Conservation (phyloP, 73 alveolate species). For the Tetrahymena elliotti region DNA sequence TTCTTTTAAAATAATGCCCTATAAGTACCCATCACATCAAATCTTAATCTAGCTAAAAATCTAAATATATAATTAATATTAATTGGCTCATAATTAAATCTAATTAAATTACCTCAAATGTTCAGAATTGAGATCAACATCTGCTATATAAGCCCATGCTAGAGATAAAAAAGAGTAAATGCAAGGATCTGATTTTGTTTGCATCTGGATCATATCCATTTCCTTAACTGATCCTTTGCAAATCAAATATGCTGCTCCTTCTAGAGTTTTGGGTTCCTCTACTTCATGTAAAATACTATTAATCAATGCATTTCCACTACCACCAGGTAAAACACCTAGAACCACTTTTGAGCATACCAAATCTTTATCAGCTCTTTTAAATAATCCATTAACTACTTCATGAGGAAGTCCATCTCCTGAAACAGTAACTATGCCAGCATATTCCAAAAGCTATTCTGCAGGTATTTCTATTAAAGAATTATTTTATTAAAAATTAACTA, state of each 20-base stretch:
- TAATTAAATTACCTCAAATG: not conserved
- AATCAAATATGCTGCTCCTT: constrained; percentile 19
- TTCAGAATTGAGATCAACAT: constrained; percentile 39
- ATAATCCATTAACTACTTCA: constrained; percentile 30
- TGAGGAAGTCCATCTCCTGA: constrained; percentile 48
- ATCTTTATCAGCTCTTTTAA: constrained; percentile 27
- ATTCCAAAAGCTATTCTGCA: not conserved
- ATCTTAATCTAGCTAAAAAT: constrained; percentile 32
- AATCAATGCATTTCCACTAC: constrained; percentile 42
- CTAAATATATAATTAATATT: not conserved
- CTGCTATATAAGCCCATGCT: constrained; percentile 37
- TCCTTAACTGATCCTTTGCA: constrained; percentile 16
- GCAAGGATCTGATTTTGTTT: not conserved
- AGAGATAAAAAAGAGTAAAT: constrained; percentile 2
- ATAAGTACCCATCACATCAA: constrained; percentile 35
- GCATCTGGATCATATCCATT: constrained; percentile 20
- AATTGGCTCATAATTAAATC: not conserved
- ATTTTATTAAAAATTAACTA: not conserved
- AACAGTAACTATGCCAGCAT: constrained; percentile 12
- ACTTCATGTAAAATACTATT: constrained; percentile 2
- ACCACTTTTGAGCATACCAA: not conserved
- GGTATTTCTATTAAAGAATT: not conserved
- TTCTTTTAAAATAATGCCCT: constrained; percentile 34
- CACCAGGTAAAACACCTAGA: constrained; percentile 41
- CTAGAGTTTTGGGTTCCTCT: constrained; percentile 2